phyloP scores from a whole-genome alignment of 2,329 filamentous ascomycete species.

The Simplicillium aogashimaense region DNA sequence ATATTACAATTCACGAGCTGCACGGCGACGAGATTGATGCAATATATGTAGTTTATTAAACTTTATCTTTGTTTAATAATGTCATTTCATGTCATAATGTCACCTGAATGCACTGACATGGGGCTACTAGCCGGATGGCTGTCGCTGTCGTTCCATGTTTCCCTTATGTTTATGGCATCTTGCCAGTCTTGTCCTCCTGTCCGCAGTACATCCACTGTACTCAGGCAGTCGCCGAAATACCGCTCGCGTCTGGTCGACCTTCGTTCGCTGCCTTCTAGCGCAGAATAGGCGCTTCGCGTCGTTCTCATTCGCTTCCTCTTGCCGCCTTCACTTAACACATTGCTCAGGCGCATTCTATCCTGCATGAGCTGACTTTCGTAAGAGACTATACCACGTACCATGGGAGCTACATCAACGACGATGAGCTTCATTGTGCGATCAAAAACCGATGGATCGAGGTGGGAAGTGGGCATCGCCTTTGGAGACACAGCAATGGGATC shows the following conservation, averaged over 20 bases:
- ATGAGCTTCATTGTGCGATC: conserved; percentile 61
- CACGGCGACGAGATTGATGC: neutral
- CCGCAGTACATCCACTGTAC: conserved; percentile 51
- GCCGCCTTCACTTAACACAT: conserved; percentile 50
- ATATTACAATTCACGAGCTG: neutral
- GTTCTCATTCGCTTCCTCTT: conserved; percentile 47
- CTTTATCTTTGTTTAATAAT: neutral
- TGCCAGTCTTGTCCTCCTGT: conserved; percentile 44
- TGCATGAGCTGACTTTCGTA: conserved; percentile 64
- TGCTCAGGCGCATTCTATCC: conserved; percentile 53
- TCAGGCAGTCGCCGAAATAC: conserved; percentile 58
- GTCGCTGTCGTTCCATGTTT: conserved; percentile 1
- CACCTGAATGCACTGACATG: neutral
- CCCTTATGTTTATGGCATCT: conserved; percentile 8
- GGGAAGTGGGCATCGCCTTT: conserved; percentile 23
- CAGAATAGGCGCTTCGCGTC: conserved; percentile 66
- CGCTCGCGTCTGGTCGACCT: conserved; percentile 56
- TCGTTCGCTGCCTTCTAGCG: conserved; percentile 64
- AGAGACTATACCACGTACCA: conserved; percentile 73
- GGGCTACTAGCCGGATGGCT: neutral
- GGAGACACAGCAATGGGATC: conserved; percentile 47
- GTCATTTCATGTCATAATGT: too few relatives aligned
- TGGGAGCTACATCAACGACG: conserved; percentile 73
- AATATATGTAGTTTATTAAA: neutral
- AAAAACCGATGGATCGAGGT: conserved; percentile 62